Evolutionary conservation across 129 eudicot genomes (phyloP).

Genomic region (Erigeron canadensis): DNA sequence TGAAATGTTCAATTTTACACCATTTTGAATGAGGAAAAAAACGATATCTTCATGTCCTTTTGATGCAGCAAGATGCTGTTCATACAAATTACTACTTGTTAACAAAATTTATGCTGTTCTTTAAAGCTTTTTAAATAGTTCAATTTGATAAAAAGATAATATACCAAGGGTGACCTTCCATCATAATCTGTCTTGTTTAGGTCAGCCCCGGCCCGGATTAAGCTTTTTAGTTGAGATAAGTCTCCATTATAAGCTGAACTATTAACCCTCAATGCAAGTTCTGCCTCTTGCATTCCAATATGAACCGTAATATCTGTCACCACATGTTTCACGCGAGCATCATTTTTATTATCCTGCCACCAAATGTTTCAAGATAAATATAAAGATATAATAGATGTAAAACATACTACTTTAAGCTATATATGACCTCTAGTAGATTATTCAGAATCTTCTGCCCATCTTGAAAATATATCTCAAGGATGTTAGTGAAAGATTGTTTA

Average conservation of each 20-base stretch:
- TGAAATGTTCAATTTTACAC: constrained; percentile 47
- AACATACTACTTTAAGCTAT: neutral
- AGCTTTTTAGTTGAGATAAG: constrained; percentile 61
- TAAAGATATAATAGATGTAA: neutral
- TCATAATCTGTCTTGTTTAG: constrained; percentile 81
- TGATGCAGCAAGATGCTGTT: constrained; percentile 95
- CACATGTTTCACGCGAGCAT: constrained; percentile 60
- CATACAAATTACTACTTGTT: constrained; percentile 7
- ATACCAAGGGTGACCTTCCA: constrained; percentile 89
- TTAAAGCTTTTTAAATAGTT: too few species aligned
- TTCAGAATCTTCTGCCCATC: constrained; percentile 76
- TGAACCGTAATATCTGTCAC: constrained; percentile 78
- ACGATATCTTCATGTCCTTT: constrained; percentile 68
- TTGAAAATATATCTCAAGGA: constrained; percentile 79
- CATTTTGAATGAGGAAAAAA: constrained; percentile 67
- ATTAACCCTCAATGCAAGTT: constrained; percentile 78
- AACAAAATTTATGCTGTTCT: constrained; percentile 2
- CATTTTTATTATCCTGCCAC: constrained; percentile 64
- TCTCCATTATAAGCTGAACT: constrained; percentile 84
- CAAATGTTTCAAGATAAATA: constrained; percentile 16
- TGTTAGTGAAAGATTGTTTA: constrained; percentile 76
- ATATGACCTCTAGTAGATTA: constrained; percentile 75
- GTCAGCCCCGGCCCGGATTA: constrained; percentile 90
- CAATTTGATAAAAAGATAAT: neutral
- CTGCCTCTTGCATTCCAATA: constrained; percentile 79